A percentile compares a stretch with the other conserved stretches of the same genome.
phyloP scores from a whole-genome alignment of 257 asterid genomes.

The Solanum pennellii region DNA sequence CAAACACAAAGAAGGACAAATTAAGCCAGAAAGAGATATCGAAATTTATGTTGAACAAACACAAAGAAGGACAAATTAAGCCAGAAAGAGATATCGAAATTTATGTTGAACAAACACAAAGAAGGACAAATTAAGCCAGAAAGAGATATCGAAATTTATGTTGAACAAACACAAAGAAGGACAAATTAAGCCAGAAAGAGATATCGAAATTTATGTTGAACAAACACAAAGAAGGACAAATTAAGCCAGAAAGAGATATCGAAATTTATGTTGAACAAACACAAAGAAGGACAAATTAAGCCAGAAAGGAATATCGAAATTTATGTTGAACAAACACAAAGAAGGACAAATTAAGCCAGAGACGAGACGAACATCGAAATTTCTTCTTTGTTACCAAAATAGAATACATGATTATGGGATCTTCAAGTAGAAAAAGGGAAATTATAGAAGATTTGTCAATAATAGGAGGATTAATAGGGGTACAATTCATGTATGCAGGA shows the following conservation, averaged over 20 bases:
- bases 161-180: background rate
- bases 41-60: too few relatives aligned
- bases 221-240: background rate
- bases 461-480: constrained; percentile 44
- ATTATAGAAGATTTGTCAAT: constrained; percentile 37
- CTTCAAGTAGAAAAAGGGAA: constrained; percentile 11
- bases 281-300: background rate
- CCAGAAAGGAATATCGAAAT: background rate
- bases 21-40: background rate
- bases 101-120: too few relatives aligned
- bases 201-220: background rate
- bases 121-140: background rate
- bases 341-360: background rate
- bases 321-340: background rate
- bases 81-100: too few relatives aligned
- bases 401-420: constrained; percentile 6
- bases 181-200: background rate
- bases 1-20: background rate
- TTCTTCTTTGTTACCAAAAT: background rate
- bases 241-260: background rate
- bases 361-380: background rate
- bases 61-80: background rate
- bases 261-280: background rate
- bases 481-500: constrained; percentile 71
- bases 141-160: too few relatives aligned